These are phyloP conservation scores for Vitis riparia DNA, from an alignment of 164 flowering plant genomes.

Conservation along the genomic window DNA sequence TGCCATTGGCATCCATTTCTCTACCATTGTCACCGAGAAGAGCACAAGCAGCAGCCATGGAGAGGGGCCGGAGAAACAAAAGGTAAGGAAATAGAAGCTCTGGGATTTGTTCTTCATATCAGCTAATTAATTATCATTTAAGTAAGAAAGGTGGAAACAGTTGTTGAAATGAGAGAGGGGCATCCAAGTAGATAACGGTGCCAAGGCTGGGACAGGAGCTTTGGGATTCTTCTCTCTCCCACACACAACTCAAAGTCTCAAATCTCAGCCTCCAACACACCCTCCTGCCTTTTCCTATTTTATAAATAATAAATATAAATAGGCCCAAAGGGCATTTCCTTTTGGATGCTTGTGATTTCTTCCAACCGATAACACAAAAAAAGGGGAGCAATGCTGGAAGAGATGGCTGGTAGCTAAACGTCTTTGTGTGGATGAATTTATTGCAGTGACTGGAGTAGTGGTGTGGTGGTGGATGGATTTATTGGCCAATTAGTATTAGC, in stretches of 20 bases:
- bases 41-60: slow-evolving; percentile 25
- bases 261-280: slow-evolving; percentile 16
- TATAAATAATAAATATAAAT: not conserved
- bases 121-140: too few species aligned
- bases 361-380: not conserved
- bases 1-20: slow-evolving; percentile 11
- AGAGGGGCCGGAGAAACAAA: not conserved
- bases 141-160: too few species aligned
- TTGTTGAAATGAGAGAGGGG: not conserved
- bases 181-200: slow-evolving; percentile 49
- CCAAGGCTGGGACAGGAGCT: slow-evolving; percentile 45
- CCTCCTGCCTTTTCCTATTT: slow-evolving; percentile 9
- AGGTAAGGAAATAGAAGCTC: not conserved
- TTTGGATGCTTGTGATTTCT: slow-evolving; percentile 23
- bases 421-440: slow-evolving; percentile 8
- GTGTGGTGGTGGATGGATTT: not conserved
- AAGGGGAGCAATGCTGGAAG: not conserved
- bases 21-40: slow-evolving; percentile 13
- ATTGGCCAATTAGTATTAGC: too few species aligned
- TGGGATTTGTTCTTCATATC: not conserved
- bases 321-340: slow-evolving; percentile 6
- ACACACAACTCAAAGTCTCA: not conserved
- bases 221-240: slow-evolving; percentile 26
- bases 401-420: not conserved
- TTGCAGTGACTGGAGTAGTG: not conserved